These are phyloP conservation scores for Penicillium sp. DNA, from an alignment of 2,329 filamentous ascomycete genomes.

Conservation along the genomic window DNA sequence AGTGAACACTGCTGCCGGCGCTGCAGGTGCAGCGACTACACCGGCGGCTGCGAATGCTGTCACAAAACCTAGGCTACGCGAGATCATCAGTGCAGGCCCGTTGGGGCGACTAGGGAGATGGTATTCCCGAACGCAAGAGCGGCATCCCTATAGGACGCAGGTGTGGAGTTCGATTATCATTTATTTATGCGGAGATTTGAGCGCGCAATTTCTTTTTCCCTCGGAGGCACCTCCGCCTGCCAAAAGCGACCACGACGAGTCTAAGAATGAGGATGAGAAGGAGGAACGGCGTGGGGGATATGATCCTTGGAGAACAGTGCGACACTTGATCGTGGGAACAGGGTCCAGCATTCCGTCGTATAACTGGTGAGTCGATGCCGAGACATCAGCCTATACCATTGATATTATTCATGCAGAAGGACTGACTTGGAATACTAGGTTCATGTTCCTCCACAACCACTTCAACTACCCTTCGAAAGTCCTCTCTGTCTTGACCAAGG, in stretches of 20 bases:
- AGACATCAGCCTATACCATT: background rate
- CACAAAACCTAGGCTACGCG: slow-evolving; percentile 22
- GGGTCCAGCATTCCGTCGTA: slow-evolving; percentile 71
- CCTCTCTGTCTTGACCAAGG: slow-evolving; percentile 68
- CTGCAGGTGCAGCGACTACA: slow-evolving; percentile 23
- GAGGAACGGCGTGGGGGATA: slow-evolving; percentile 42
- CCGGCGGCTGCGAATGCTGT: slow-evolving; percentile 14
- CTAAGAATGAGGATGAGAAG: slow-evolving; percentile 38
- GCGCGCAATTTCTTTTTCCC: slow-evolving; percentile 64
- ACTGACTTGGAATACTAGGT: slow-evolving; percentile 47
- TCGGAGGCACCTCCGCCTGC: slow-evolving; percentile 26
- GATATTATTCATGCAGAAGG: background rate
- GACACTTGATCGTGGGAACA: slow-evolving; percentile 69
- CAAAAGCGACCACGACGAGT: slow-evolving; percentile 41
- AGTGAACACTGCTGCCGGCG: slow-evolving; percentile 13
- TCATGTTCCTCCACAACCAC: slow-evolving; percentile 69
- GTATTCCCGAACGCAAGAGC: slow-evolving; percentile 67
- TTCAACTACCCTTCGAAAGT: slow-evolving; percentile 78
- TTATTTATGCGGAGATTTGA: slow-evolving; percentile 71
- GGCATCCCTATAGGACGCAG: slow-evolving; percentile 73
- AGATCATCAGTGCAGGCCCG: slow-evolving; percentile 28
- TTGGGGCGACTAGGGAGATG: slow-evolving; percentile 34
- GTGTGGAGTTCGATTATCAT: slow-evolving; percentile 69
- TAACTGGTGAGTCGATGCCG: slow-evolving; percentile 58
- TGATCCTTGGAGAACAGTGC: slow-evolving; percentile 61